A percentile compares a stretch with the other conserved stretches of the same genome.
Conservation (phyloP, 768 basidiomycete species). For the Paxillus involutus region DNA sequence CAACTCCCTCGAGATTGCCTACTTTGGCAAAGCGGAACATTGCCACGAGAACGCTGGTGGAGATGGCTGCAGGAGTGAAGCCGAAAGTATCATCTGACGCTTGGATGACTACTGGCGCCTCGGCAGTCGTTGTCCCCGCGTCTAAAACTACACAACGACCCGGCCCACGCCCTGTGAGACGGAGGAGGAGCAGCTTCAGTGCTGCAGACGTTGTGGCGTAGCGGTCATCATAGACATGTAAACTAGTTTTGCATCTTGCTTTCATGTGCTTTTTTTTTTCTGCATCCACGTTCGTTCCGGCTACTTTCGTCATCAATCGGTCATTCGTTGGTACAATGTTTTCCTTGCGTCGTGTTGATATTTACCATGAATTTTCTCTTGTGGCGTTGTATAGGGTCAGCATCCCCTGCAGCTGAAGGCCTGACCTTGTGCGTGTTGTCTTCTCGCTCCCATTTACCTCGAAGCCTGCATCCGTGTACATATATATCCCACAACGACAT, state of each 20-base stretch:
- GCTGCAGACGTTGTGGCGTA: constrained; percentile 82
- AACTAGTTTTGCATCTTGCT: constrained; percentile 9
- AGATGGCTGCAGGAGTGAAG: constrained; percentile 44
- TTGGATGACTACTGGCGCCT: constrained; percentile 77
- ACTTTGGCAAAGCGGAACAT: constrained; percentile 63
- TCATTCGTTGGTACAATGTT: background rate
- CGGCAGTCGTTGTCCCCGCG: constrained; percentile 67
- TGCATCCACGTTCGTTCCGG: background rate
- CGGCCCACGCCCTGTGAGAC: constrained; percentile 67
- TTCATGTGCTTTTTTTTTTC: constrained; percentile 10
- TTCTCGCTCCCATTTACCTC: no score
- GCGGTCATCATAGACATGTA: constrained; percentile 8
- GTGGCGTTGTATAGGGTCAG: constrained; percentile 30
- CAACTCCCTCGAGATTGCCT: constrained; percentile 75
- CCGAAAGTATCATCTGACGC: constrained; percentile 46
- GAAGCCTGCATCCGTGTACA: constrained; percentile 14
- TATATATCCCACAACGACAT: constrained; percentile 1
- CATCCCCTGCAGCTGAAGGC: constrained; percentile 10
- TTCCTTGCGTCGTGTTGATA: constrained; percentile 16
- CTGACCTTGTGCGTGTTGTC: background rate
- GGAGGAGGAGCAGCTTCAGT: constrained; percentile 86
- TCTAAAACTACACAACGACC: constrained; percentile 70
- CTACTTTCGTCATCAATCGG: background rate
- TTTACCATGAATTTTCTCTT: constrained; percentile 27
- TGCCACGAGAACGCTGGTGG: constrained; percentile 45